Evolutionary conservation across 176 grass and related monocot species (phyloP), one percentile per base, ranked within the genome.

Genomic region (Carex cristatella): DNA sequence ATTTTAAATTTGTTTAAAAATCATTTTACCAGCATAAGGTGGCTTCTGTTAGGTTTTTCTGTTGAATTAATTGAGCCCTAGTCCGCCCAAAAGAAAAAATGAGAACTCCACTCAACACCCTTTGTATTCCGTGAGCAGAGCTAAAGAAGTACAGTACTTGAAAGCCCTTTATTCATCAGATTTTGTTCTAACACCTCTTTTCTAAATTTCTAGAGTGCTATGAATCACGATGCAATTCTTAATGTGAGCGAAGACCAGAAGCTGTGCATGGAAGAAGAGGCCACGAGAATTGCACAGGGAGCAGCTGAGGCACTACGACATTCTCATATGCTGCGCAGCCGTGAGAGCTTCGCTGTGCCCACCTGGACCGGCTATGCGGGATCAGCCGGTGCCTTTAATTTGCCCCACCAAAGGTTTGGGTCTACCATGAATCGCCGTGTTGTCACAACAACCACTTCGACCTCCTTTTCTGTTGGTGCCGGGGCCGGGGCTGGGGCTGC

Each of bases 141-240:
- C 23, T 23, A 23, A 23, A 23, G 23, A 23, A 23, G 23, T 23
- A 23, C 23, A 23, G 23, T 23, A 23, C 23, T 23, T 23, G 23
- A 23, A 23, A 23, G 23, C 0, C 23, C 23, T 23, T 23, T 23
- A 23, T 23, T 23, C 23, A 23, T 23, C 23, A 23, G 23, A 23
- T 23, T 23, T 23, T 66, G 10, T 56, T 28, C 12, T 79, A 35
- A 55, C 4, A 88, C 61, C 31, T 35, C 18, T 89, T 35, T 44
- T 78, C 28, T 68, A 35, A 5, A 84, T 87, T 6, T 37, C 46
- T 86, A 98, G 95, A 98, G 95, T 59, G 93, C 93, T 4, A 86
- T 95, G 81, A 93, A 98, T 70, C 95, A 98, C 83, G 95, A 98
- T 86, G 95, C 89, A 16, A 98, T 98, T 84, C 89, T 94, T 72